phyloP scores from a whole-genome alignment of 495 filamentous ascomycete genomes.

The Annulohypoxylon stygium region DNA sequence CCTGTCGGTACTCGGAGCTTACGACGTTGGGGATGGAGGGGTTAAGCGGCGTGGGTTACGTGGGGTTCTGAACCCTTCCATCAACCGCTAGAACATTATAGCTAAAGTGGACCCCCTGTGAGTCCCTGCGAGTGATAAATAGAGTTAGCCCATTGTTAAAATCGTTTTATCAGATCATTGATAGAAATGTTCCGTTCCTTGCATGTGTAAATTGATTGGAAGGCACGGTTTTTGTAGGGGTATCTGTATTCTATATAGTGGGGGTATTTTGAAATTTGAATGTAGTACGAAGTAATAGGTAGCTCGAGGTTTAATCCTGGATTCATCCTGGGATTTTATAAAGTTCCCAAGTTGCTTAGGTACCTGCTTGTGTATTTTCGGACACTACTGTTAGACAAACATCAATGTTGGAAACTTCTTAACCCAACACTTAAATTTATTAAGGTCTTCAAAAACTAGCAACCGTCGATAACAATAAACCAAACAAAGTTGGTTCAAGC shows the following conservation, averaged over 20 bases:
- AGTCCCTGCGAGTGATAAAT: not conserved
- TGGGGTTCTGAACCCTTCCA: slow-evolving; percentile 16
- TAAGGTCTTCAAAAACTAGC: too few species aligned
- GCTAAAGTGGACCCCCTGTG: slow-evolving; percentile 20
- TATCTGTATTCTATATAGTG: not conserved
- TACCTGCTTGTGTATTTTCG: too few species aligned
- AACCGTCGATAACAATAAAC: too few species aligned
- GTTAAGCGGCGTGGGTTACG: slow-evolving; percentile 29
- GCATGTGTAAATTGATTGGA: slow-evolving; percentile 29
- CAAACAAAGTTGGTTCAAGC: not conserved
- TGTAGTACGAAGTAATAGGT: too few species aligned
- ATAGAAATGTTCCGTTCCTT: slow-evolving; percentile 29
- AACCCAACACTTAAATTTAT: too few species aligned
- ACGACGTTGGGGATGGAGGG: slow-evolving; percentile 17
- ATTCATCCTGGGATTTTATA: too few species aligned
- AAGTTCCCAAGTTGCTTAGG: too few species aligned
- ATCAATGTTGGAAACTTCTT: too few species aligned
- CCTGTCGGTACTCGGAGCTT: slow-evolving; percentile 45
- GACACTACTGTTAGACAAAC: too few species aligned
- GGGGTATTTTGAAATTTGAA: not conserved
- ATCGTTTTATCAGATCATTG: slow-evolving; percentile 16
- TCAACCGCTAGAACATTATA: slow-evolving; percentile 15
- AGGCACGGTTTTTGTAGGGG: not conserved
- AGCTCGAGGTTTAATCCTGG: too few species aligned
- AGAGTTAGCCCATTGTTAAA: not conserved